A percentile compares a stretch with the other conserved stretches of the same genome.
These are phyloP conservation scores for Dendrocalamus sinicus DNA, from an alignment of 176 grass and related monocot species.

Conservation along the genomic window DNA sequence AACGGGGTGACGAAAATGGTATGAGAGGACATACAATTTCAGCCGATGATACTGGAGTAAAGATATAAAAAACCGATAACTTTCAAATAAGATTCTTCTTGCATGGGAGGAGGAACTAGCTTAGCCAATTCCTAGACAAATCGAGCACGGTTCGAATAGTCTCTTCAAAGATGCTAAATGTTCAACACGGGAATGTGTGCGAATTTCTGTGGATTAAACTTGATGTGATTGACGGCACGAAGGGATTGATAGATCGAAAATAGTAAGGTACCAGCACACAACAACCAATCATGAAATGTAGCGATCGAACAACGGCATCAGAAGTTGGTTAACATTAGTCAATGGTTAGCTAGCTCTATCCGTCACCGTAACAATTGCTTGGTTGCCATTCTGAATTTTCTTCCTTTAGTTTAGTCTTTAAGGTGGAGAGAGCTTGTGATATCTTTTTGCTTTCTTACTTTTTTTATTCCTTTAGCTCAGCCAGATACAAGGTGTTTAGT, in stretches of 20 bases:
- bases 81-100: neutral
- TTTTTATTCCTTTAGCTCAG: neutral
- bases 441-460: neutral
- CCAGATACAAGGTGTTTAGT: slow-evolving; percentile 25
- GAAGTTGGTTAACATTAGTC: neutral
- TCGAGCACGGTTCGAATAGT: neutral
- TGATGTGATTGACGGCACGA: slow-evolving; percentile 29
- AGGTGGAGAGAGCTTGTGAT: neutral
- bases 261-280: neutral
- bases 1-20: too few species aligned
- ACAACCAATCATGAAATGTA: neutral
- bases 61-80: too few species aligned
- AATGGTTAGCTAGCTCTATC: slow-evolving; percentile 12
- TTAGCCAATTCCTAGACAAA: neutral
- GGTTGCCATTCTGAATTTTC: slow-evolving; percentile 31
- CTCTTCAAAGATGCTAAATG: neutral
- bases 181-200: slow-evolving; percentile 21
- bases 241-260: neutral
- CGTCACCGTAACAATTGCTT: neutral
- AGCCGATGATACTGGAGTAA: too few species aligned
- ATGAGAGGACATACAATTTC: too few species aligned
- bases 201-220: neutral
- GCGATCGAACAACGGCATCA: neutral
- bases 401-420: neutral
- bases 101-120: neutral